These are phyloP conservation scores for Plasmopara muralis DNA, from an alignment of 352 stramenopile genomes.

Conservation along the genomic window DNA sequence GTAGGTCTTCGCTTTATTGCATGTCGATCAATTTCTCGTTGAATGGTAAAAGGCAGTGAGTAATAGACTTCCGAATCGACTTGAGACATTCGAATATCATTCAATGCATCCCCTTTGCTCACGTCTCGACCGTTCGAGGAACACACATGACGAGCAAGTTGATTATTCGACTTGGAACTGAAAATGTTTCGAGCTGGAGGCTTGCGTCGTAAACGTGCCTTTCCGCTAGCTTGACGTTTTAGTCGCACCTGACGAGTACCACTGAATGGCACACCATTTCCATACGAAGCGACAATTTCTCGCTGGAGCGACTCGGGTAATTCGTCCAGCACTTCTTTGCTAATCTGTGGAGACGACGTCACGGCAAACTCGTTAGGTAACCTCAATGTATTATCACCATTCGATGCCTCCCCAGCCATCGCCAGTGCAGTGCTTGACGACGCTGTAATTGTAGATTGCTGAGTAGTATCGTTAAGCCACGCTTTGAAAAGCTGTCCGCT, in stretches of 20 bases:
- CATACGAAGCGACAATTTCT: slow-evolving; percentile 49
- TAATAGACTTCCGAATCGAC: slow-evolving; percentile 74
- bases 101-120: slow-evolving; percentile 29
- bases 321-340: slow-evolving; percentile 50
- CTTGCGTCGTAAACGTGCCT: slow-evolving; percentile 21
- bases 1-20: slow-evolving; percentile 37
- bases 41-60: slow-evolving; percentile 55
- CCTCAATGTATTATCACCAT: too few species aligned
- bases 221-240: slow-evolving; percentile 25
- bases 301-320: slow-evolving; percentile 44
- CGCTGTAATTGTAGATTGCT: slow-evolving; percentile 3
- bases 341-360: slow-evolving; percentile 54
- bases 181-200: slow-evolving; percentile 29
- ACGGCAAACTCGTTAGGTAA: slow-evolving; percentile 2
- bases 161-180: slow-evolving; percentile 21
- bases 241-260: slow-evolving; percentile 1
- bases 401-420: background rate
- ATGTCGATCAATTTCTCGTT: slow-evolving; percentile 60
- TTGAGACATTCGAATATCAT: slow-evolving; percentile 74
- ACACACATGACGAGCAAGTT: slow-evolving; percentile 7
- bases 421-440: background rate
- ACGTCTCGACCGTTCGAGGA: background rate
- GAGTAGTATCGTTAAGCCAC: slow-evolving; percentile 38
- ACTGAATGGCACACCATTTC: slow-evolving; percentile 3
- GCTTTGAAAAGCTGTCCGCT: slow-evolving; percentile 43